These are phyloP conservation scores for Xylogone sp. DNA, from an alignment of 2,329 filamentous ascomycete species.

Conservation along the genomic window DNA sequence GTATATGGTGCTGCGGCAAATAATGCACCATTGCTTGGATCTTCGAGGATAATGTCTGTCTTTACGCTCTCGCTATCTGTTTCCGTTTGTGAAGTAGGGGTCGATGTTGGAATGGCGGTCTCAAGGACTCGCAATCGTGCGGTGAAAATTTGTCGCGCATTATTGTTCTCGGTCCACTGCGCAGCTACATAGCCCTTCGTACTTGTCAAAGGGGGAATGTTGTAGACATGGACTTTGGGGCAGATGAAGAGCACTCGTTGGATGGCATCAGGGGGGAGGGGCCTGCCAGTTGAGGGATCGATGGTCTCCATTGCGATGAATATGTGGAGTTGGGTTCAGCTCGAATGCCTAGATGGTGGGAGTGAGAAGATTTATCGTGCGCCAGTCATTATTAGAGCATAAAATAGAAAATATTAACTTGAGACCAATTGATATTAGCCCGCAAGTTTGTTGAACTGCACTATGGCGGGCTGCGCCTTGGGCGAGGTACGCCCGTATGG, in stretches of 20 bases:
- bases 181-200: slow-evolving; percentile 77
- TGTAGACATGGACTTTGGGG: slow-evolving; percentile 76
- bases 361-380: too few relatives aligned
- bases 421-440: too few relatives aligned
- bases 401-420: too few relatives aligned
- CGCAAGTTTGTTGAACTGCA: too few relatives aligned
- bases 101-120: slow-evolving; percentile 51
- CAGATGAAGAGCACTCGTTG: slow-evolving; percentile 80
- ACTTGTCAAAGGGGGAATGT: slow-evolving; percentile 74
- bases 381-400: too few relatives aligned
- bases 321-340: neutral
- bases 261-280: slow-evolving; percentile 72
- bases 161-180: slow-evolving; percentile 69
- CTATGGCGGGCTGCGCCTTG: too few relatives aligned
- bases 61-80: slow-evolving; percentile 52
- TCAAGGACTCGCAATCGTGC: slow-evolving; percentile 76
- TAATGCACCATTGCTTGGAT: slow-evolving; percentile 65
- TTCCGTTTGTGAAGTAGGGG: slow-evolving; percentile 14
- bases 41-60: slow-evolving; percentile 76
- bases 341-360: neutral
- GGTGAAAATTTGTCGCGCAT: slow-evolving; percentile 76
- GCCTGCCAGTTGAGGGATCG: slow-evolving; percentile 67
- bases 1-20: slow-evolving; percentile 85
- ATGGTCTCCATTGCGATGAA: slow-evolving; percentile 32
- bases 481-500: too few relatives aligned